A percentile compares a stretch with the other conserved stretches of the same genome.
Evolutionary conservation across 2,329 filamentous ascomycete species (phyloP).

Genomic region (Pyrenochaeta sp.): DNA sequence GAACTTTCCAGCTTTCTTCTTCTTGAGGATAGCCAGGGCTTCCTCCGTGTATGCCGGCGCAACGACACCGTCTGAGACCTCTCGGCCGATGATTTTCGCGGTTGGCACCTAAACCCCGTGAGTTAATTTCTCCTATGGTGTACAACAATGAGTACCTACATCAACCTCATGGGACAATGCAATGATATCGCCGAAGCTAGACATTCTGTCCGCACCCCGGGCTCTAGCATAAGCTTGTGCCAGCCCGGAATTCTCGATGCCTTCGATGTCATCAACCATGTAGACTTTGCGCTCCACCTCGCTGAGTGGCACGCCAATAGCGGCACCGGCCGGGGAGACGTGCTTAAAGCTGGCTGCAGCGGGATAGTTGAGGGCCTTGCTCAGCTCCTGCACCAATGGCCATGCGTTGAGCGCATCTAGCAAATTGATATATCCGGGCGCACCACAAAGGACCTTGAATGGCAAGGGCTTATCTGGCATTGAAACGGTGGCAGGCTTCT

Average conservation of each 20-base stretch:
- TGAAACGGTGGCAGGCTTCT: constrained; percentile 93
- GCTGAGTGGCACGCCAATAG: constrained; percentile 86
- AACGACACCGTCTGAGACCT: constrained; percentile 97
- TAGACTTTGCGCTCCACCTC: constrained; percentile 95
- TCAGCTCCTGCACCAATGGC: constrained; percentile 96
- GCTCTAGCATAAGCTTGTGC: constrained; percentile 96
- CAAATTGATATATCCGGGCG: constrained; percentile 96
- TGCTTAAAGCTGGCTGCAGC: constrained; percentile 98
- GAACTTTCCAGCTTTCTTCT: constrained; percentile 99
- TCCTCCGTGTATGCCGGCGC: constrained; percentile 85
- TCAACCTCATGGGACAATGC: constrained; percentile 92
- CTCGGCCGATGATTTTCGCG: constrained; percentile 95
- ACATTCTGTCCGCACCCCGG: constrained; percentile 96
- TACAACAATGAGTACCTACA: constrained; percentile 37
- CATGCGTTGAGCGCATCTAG: constrained; percentile 96
- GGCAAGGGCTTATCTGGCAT: constrained; percentile 76
- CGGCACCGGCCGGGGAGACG: constrained; percentile 94
- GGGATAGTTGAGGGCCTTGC: constrained; percentile 82
- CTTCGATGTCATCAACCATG: constrained; percentile 95
- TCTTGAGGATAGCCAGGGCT: constrained; percentile 88
- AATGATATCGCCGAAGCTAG: constrained; percentile 96
- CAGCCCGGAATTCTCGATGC: constrained; percentile 82
- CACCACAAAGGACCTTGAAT: constrained; percentile 91
- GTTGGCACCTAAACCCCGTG: constrained; percentile 66
- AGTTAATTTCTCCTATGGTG: neutral